Percentiles rank a stretch among this genome's conserved stretches.
Evolutionary conservation across 805 yeast genomes (phyloP).

Genomic region (Candida quercuum): DNA sequence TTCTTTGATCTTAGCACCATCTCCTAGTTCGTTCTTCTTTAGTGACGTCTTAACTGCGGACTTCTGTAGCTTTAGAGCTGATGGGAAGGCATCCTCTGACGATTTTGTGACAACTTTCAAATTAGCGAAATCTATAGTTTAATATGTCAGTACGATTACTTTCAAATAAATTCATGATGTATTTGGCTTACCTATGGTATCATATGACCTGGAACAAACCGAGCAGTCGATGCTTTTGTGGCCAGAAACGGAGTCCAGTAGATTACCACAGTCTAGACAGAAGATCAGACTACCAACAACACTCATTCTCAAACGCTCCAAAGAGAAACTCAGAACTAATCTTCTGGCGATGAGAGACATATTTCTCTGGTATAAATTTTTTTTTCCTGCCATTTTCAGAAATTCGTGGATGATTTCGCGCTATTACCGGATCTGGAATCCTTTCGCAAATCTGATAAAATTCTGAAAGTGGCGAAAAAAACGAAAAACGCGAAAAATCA

Average conservation of each 20-base stretch:
- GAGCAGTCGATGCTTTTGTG: conserved; percentile 50
- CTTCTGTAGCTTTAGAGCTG: conserved; percentile 69
- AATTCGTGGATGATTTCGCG: background rate
- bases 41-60: conserved; percentile 88
- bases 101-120: conserved; percentile 85
- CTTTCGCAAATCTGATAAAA: no score
- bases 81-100: conserved; percentile 91
- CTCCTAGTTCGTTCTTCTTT: conserved; percentile 73
- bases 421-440: no score
- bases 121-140: conserved; percentile 54
- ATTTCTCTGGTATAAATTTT: background rate
- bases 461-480: no score
- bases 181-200: conserved; percentile 28
- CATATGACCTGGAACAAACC: conserved; percentile 40
- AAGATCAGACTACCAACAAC: conserved; percentile 93
- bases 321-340: no score
- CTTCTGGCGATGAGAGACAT: background rate
- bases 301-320: conserved; percentile 50
- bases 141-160: conserved; percentile 1
- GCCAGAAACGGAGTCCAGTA: conserved; percentile 63
- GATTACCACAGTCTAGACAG: conserved; percentile 88
- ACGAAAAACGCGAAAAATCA: no score
- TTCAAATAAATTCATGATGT: background rate
- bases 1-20: conserved; percentile 95
- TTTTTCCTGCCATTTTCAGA: background rate